These are phyloP conservation scores for Westerdykella aurantiaca DNA, from an alignment of 2,329 filamentous ascomycete genomes.

Conservation along the genomic window DNA sequence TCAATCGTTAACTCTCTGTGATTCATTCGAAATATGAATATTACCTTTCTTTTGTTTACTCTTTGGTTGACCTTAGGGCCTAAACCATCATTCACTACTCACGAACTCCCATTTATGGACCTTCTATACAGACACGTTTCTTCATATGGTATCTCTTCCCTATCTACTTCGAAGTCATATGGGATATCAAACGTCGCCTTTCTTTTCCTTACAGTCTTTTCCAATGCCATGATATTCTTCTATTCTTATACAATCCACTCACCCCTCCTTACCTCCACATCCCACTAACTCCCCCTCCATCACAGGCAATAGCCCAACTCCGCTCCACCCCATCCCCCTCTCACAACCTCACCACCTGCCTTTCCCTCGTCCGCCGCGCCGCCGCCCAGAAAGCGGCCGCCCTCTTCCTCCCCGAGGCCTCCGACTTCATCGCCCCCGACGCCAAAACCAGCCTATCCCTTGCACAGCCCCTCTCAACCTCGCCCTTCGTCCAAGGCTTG, in stretches of 20 bases:
- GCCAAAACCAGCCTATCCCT: slow-evolving; percentile 64
- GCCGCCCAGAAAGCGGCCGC: slow-evolving; percentile 71
- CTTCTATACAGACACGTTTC: no score
- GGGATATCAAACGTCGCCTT: no score
- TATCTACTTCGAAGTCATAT: no score
- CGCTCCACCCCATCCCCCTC: slow-evolving; percentile 74
- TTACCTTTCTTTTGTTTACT: background rate
- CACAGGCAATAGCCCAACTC: slow-evolving; percentile 79
- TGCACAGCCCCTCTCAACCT: slow-evolving; percentile 59
- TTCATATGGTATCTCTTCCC: no score
- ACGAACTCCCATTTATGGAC: no score
- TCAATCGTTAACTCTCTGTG: background rate
- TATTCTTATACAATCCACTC: background rate
- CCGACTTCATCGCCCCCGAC: slow-evolving; percentile 74
- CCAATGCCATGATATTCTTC: no score
- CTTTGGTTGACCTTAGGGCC: background rate
- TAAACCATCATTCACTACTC: background rate
- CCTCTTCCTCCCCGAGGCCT: slow-evolving; percentile 87
- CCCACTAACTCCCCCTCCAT: background rate
- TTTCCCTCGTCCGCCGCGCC: slow-evolving; percentile 65
- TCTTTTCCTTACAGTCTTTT: no score
- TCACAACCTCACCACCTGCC: slow-evolving; percentile 75
- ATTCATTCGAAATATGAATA: background rate
- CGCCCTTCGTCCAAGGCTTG: slow-evolving; percentile 71
- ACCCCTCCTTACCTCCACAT: background rate